phyloP scores from a whole-genome alignment of 306 rosid species.

The Cucurbita ficifolia region DNA sequence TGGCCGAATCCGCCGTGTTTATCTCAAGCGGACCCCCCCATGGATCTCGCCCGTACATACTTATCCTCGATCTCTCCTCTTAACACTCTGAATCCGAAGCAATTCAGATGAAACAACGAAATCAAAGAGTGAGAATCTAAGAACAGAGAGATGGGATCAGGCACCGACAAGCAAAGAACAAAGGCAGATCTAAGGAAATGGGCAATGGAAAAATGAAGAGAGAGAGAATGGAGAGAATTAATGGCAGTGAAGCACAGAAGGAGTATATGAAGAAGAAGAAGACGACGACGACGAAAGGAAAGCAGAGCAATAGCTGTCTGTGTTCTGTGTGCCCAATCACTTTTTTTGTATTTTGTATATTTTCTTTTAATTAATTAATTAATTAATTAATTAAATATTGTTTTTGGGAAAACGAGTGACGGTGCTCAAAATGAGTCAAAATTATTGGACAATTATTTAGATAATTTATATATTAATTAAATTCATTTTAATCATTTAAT shows the following conservation, averaged over 20 bases:
- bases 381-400: not conserved
- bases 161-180: not conserved
- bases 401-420: not conserved
- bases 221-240: not conserved
- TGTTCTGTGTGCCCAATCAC: not conserved
- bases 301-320: constrained; percentile 4
- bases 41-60: constrained; percentile 91
- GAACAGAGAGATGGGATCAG: not conserved
- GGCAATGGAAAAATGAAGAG: not conserved
- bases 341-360: not conserved
- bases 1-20: constrained; percentile 77
- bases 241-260: constrained; percentile 2
- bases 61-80: not conserved
- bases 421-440: constrained; percentile 8
- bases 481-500: too few relatives aligned
- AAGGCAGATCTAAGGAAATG: not conserved
- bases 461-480: too few relatives aligned
- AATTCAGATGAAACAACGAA: not conserved
- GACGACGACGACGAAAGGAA: not conserved
- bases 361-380: not conserved
- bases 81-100: not conserved
- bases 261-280: not conserved
- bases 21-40: constrained; percentile 99
- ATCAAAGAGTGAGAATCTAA: not conserved
- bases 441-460: not conserved